Evolutionary conservation across 169 alveolate species (phyloP), one percentile per base, ranked within the genome.

Genomic region (Cryptosporidium bovis): DNA sequence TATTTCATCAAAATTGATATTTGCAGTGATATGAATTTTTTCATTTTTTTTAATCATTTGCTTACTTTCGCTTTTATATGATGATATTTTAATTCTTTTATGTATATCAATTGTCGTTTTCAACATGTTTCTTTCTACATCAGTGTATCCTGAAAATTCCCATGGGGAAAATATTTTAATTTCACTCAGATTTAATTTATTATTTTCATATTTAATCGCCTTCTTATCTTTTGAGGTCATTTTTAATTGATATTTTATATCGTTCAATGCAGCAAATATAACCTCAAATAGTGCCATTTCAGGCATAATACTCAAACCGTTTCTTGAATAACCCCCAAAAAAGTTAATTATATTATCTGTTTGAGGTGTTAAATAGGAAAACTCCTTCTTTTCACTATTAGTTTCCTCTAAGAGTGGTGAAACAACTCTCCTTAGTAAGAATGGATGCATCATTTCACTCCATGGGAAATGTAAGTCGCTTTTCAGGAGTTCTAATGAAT

Each of bases 381-480:
- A 77, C 2, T 58, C 51, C 7, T 15, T 5, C 10, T 13, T 66
- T 29, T 36, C 16, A 34, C 3, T 12, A 8, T 60, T 62, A 12
- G 18, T 13, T 20, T 36, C 16, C 40, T 60, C 20, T 27, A 60
- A 18, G 24, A 77, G 58, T 20, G 85, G 77, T 7, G 85, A 77
- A 34, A 8, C 5, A 1, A 46, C 62, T 77, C 85, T 56, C 46
- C 58, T 77, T 60, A 77, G 55, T 16, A 77, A 60, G 55, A 77
- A 62, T 44, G 85, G 85, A 48, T 77, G 85, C 31, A 53, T 56
- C 29, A 77, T 60, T 62, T 77, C 85, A 15, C 20, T 36, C 85
- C 85, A 77, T 40, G 18, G 58, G 27, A 60, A 36, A 24, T 77
- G 58, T 29, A 13, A 24, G 18, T 44, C 48, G 3, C 24, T 20